Evolutionary conservation across 176 grass and related monocot genomes (phyloP), one percentile per base, ranked within the genome.

Genomic region (Elymus sibiricus): DNA sequence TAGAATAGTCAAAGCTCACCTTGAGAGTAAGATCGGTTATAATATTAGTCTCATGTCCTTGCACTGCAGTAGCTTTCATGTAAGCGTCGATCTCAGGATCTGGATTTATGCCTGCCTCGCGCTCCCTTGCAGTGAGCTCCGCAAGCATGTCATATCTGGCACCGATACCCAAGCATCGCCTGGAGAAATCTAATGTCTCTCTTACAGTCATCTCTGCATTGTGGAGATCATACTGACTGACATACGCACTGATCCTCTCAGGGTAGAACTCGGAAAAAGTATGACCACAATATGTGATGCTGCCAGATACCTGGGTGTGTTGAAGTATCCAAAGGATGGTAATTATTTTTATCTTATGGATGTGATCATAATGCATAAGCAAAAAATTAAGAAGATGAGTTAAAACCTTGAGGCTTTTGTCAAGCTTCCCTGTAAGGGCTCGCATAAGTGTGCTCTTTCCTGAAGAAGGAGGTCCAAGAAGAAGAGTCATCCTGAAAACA

Each of bases 361-460:
- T 26, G 14, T 34, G 81, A 16, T 19, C 60, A 16, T 5, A 70
- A 74, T 27, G 12, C n/a, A 65, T 61, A 75, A 6, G 19, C 46
- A 79, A 78, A 11, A 24, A 61, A 61, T 4, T 61, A 25, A 46
- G 46, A 59, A 56, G 24, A 29, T 2, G 26, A 27, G 44, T 38
- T 80, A 32, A 77, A 65, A 98, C 95, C 90, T 89, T 94, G 76
- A 98, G 87, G 7, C 73, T 90, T 74, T 92, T 93, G 15, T 94
- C 93, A 87, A 86, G 87, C 87, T 95, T 98, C 35, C 93, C 93
- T 6, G 91, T 68, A 28, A 98, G 89, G 7, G 91, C 91, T 58
- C 92, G 83, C 86, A 98, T 86, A 22, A 98, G 93, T 21, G 91
- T 90, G 79, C 93, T 95, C 86, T 98, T 98, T 66, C 95, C 95